These are phyloP conservation scores for Aegilops umbellulata DNA, from an alignment of 176 grass and related monocot species.

Conservation along the genomic window DNA sequence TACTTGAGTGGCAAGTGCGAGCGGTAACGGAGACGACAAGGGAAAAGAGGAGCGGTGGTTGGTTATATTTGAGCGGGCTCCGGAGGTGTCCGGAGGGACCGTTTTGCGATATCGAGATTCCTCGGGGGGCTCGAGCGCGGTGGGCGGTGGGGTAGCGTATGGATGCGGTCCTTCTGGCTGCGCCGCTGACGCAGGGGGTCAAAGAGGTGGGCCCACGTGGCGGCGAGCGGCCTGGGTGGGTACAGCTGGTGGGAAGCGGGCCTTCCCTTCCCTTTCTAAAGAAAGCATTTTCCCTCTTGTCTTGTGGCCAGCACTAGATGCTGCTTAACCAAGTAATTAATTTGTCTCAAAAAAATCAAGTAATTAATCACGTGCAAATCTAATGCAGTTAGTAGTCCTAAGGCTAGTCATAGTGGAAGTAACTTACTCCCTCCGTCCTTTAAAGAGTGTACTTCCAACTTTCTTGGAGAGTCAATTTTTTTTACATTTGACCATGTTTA, in stretches of 20 bases:
- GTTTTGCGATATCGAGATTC: neutral
- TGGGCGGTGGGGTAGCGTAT: conserved; percentile 23
- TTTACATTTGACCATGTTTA: too few species aligned
- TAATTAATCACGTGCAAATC: neutral
- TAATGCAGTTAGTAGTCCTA: too few species aligned
- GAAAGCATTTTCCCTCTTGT: neutral
- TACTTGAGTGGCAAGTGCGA: conserved; percentile 16
- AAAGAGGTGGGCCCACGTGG: conserved; percentile 24
- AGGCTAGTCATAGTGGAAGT: too few species aligned
- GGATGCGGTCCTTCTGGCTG: conserved; percentile 32
- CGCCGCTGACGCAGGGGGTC: conserved; percentile 31
- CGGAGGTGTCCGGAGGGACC: neutral
- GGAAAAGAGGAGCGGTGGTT: conserved; percentile 18
- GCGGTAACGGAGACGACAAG: conserved; percentile 42
- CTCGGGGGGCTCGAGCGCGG: neutral
- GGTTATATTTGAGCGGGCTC: neutral
- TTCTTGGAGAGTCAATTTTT: too few species aligned
- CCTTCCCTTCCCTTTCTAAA: neutral
- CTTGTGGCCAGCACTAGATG: neutral
- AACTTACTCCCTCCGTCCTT: too few species aligned
- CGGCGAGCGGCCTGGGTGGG: neutral
- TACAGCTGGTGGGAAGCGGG: conserved; percentile 31
- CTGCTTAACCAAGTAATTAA: neutral
- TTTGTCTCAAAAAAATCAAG: too few species aligned
- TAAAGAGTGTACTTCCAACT: too few species aligned